Percentiles rank a stretch among this genome's conserved stretches.
These are phyloP conservation scores for Coffea eugenioides DNA, from an alignment of 257 asterid genomes.

Conservation along the genomic window DNA sequence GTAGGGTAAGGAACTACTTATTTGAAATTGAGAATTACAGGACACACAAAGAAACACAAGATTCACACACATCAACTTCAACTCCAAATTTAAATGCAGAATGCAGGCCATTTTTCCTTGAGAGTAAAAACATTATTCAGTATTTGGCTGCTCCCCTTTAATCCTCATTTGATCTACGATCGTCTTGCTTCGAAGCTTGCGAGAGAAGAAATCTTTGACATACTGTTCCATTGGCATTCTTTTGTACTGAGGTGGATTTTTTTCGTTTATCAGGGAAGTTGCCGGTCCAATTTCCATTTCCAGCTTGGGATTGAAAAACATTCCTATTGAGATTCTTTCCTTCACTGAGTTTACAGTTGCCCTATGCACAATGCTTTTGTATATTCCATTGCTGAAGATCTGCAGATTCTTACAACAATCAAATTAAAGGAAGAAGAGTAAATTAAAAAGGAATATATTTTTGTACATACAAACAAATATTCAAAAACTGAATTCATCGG, in stretches of 20 bases:
- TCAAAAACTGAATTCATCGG: no score
- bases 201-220: slow-evolving; percentile 52
- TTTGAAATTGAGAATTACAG: no score
- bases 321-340: slow-evolving; percentile 55
- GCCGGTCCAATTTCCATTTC: slow-evolving; percentile 56
- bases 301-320: slow-evolving; percentile 62
- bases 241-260: slow-evolving; percentile 35
- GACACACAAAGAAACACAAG: no score
- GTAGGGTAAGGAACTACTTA: no score
- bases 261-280: slow-evolving; percentile 20
- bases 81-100: no score
- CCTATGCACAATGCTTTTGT: slow-evolving; percentile 65
- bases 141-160: neutral
- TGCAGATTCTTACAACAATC: slow-evolving; percentile 16
- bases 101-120: neutral
- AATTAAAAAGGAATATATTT: no score
- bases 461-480: no score
- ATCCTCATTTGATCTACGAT: slow-evolving; percentile 47
- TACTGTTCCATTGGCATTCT: slow-evolving; percentile 38
- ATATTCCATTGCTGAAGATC: slow-evolving; percentile 68
- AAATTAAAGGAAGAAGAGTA: no score
- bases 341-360: slow-evolving; percentile 50
- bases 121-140: neutral
- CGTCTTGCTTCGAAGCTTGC: slow-evolving; percentile 53
- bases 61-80: no score